Percentiles rank a stretch among this genome's conserved stretches.
Evolutionary conservation across 2,329 filamentous ascomycete genomes (phyloP).

Genomic region (Purpureocillium takamizusanense): DNA sequence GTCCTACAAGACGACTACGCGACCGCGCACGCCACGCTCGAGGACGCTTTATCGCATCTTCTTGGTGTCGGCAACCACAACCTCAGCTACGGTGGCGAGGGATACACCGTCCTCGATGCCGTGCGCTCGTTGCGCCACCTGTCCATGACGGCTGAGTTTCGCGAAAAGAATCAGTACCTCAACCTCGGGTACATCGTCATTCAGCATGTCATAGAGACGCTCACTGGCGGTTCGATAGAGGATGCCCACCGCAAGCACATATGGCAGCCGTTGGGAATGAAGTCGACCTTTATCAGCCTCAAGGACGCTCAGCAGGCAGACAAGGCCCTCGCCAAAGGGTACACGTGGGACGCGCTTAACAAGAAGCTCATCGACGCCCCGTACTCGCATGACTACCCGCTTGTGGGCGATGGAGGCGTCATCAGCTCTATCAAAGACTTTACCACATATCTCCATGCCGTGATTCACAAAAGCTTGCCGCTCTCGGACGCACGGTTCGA

Average conservation of each 20-base stretch:
- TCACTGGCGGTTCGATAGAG: constrained; percentile 21
- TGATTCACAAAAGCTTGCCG: constrained; percentile 13
- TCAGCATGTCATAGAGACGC: constrained; percentile 28
- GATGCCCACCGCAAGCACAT: constrained; percentile 25
- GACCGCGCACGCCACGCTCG: constrained; percentile 35
- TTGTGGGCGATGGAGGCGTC: constrained; percentile 29
- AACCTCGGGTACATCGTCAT: constrained; percentile 35
- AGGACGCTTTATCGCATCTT: constrained; percentile 39
- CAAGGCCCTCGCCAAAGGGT: constrained; percentile 24
- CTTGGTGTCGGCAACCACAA: constrained; percentile 34
- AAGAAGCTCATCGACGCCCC: constrained; percentile 14
- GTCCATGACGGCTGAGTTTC: constrained; percentile 27
- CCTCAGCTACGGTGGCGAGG: constrained; percentile 17
- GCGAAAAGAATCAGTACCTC: constrained; percentile 32
- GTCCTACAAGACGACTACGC: constrained; percentile 28
- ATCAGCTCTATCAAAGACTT: constrained; percentile 26
- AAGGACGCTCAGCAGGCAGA: constrained; percentile 6
- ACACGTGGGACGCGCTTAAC: constrained; percentile 20
- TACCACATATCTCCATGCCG: constrained; percentile 17
- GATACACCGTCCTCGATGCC: constrained; percentile 18
- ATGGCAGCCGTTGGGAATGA: constrained; percentile 31
- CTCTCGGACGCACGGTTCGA: constrained; percentile 10
- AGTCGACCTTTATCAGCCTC: constrained; percentile 18
- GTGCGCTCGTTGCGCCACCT: constrained; percentile 30
- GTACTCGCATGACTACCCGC: constrained; percentile 15